Conservation (phyloP, 805 yeast species). For the Nakazawaea ambrosiae region DNA sequence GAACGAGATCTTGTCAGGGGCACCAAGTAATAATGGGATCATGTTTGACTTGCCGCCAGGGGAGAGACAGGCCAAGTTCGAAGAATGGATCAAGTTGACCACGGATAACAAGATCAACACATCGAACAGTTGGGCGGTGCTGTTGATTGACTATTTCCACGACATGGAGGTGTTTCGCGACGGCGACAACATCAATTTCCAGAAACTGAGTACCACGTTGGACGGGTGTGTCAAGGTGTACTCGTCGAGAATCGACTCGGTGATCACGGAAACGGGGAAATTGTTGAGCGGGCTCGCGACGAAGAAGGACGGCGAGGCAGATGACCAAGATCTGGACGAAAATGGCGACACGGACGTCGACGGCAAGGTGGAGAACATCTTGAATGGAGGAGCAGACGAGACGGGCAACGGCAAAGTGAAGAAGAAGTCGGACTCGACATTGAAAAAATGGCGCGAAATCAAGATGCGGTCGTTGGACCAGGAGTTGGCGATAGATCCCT, state of each 20-base stretch:
- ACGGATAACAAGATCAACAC: slow-evolving; percentile 42
- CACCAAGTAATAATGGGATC: not conserved
- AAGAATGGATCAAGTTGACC: slow-evolving; percentile 43
- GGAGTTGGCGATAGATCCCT: slow-evolving; percentile 63
- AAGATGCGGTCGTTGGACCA: slow-evolving; percentile 51
- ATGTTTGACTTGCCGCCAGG: slow-evolving; percentile 8
- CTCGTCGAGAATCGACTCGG: slow-evolving; percentile 40
- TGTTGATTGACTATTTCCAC: slow-evolving; percentile 45
- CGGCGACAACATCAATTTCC: slow-evolving; percentile 39
- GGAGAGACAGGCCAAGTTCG: slow-evolving; percentile 22
- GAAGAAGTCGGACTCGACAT: slow-evolving; percentile 32
- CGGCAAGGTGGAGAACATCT: slow-evolving; percentile 13
- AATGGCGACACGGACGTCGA: slow-evolving; percentile 19
- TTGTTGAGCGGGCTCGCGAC: slow-evolving; percentile 65
- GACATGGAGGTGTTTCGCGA: slow-evolving; percentile 41
- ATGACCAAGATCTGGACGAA: slow-evolving; percentile 17
- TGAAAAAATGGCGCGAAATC: slow-evolving; percentile 44
- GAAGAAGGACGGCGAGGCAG: slow-evolving; percentile 22
- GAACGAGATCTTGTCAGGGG: not conserved
- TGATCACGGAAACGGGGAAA: slow-evolving; percentile 24
- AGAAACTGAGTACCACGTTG: slow-evolving; percentile 37
- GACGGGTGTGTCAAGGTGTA: slow-evolving; percentile 48
- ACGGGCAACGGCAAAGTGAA: slow-evolving; percentile 17
- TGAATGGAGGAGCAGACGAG: slow-evolving; percentile 19
- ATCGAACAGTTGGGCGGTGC: slow-evolving; percentile 43